phyloP scores from a whole-genome alignment of 129 eudicot species.

The Tanacetum coccineum region DNA sequence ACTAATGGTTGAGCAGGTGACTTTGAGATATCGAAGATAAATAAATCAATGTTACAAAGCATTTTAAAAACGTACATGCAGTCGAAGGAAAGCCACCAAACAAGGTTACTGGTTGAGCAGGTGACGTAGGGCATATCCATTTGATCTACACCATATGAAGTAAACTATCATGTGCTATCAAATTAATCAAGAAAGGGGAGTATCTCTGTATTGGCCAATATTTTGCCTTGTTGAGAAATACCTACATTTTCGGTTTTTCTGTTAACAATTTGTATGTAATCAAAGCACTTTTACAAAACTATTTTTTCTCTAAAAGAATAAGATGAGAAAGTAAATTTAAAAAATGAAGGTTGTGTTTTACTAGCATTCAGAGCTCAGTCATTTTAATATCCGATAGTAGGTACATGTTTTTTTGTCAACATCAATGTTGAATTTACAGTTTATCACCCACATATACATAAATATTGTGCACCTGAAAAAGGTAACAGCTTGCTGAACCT shows the following conservation, averaged over 20 bases:
- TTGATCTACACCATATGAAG: conserved; percentile 58
- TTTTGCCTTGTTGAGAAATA: conserved; percentile 13
- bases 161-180: conserved; percentile 4
- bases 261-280: neutral
- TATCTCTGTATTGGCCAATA: neutral
- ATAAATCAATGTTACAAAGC: conserved; percentile 1
- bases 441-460: neutral
- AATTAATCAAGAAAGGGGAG: neutral
- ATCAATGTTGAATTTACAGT: neutral
- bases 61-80: conserved; percentile 62
- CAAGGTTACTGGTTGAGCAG: conserved; percentile 71
- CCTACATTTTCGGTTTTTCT: neutral
- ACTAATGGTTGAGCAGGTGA: conserved; percentile 1
- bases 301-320: neutral
- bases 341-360: neutral
- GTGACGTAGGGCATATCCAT: conserved; percentile 99
- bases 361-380: neutral
- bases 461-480: neutral
- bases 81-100: conserved; percentile 93
- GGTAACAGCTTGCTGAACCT: neutral
- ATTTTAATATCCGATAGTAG: neutral
- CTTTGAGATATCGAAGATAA: neutral
- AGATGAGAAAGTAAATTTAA: neutral
- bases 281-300: neutral
- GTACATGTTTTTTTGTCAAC: neutral